These are phyloP conservation scores for Spathaspora sp. DNA, from an alignment of 1,139 yeast genomes.

Conservation along the genomic window DNA sequence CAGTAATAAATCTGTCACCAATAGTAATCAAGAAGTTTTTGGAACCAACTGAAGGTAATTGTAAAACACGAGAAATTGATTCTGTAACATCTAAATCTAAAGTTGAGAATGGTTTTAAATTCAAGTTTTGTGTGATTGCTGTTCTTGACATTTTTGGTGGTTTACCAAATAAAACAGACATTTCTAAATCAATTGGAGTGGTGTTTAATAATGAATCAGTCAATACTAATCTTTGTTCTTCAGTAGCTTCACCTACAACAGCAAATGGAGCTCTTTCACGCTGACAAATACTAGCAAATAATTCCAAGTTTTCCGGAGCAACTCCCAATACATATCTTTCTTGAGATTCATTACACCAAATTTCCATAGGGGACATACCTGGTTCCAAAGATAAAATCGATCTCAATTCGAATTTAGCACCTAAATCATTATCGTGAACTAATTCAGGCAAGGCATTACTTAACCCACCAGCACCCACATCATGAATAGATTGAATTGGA, in stretches of 20 bases:
- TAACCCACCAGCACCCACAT: constrained; percentile 99
- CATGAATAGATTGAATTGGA: constrained; percentile 96
- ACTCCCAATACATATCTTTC: constrained; percentile 97
- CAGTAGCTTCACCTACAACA: constrained; percentile 92
- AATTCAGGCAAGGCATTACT: constrained; percentile 97
- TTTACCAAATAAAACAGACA: constrained; percentile 95
- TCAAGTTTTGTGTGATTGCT: constrained; percentile 65
- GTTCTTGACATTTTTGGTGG: constrained; percentile 91
- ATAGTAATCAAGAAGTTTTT: constrained; percentile 93
- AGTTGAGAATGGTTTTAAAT: constrained; percentile 49
- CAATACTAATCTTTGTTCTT: constrained; percentile 78
- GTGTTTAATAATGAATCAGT: constrained; percentile 73
- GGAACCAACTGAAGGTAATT: constrained; percentile 92
- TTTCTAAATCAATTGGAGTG: constrained; percentile 93
- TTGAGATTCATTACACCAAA: constrained; percentile 99
- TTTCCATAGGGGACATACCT: constrained; percentile 99
- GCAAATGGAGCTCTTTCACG: constrained; percentile 97
- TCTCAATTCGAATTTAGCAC: constrained; percentile 91
- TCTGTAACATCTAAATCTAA: constrained; percentile 44
- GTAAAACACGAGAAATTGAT: constrained; percentile 79
- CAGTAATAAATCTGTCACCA: constrained; percentile 96
- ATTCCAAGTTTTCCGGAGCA: constrained; percentile 70
- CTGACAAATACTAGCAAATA: constrained; percentile 77
- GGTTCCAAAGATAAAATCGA: constrained; percentile 90
- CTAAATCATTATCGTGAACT: constrained; percentile 94